These are phyloP conservation scores for Pseudocercospora fuligena DNA, from an alignment of 2,329 filamentous ascomycete species.

Conservation along the genomic window DNA sequence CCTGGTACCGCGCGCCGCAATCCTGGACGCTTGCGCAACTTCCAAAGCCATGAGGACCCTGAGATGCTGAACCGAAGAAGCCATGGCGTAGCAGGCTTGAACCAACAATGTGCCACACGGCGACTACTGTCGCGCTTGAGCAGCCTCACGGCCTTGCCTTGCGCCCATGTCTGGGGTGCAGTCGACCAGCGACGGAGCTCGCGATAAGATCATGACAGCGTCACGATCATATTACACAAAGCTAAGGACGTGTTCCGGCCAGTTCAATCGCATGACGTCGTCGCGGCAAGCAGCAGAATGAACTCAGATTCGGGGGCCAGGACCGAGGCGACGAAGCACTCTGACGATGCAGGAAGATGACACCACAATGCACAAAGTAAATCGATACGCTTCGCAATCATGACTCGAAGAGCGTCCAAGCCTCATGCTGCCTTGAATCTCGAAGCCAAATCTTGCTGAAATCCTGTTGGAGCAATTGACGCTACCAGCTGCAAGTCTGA, in stretches of 20 bases:
- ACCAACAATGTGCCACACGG: constrained; percentile 7
- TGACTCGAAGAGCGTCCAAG: background rate
- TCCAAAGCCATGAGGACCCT: background rate
- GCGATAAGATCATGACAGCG: background rate
- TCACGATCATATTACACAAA: background rate
- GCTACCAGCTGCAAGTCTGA: no score
- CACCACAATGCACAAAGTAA: background rate
- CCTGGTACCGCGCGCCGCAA: background rate
- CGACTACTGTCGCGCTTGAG: constrained; percentile 5
- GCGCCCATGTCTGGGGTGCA: background rate
- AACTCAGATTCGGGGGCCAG: background rate
- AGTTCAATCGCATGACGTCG: background rate
- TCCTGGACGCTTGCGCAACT: background rate
- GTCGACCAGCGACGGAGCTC: background rate
- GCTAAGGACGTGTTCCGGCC: background rate
- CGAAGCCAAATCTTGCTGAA: background rate
- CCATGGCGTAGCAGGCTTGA: constrained; percentile 8
- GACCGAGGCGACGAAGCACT: background rate
- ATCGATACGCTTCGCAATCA: background rate
- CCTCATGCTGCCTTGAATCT: background rate
- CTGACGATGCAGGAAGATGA: background rate
- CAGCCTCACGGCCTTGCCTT: background rate
- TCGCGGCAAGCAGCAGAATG: background rate
- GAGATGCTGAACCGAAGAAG: background rate
- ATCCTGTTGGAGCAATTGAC: background rate